These are phyloP conservation scores for Helotiales sp. DNA, from an alignment of 2,329 filamentous ascomycete genomes.

Conservation along the genomic window DNA sequence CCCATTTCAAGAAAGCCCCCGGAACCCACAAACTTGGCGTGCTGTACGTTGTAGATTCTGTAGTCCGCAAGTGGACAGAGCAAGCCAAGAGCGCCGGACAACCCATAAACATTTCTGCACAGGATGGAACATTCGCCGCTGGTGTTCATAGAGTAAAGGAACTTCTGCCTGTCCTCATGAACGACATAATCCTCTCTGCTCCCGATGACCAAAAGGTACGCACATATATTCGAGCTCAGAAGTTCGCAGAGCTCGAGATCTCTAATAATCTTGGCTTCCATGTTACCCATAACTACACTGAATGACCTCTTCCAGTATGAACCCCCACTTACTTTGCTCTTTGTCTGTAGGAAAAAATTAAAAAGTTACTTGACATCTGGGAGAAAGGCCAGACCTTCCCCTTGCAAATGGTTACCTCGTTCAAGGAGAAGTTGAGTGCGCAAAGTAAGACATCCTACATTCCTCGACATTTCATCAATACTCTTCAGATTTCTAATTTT, in stretches of 20 bases:
- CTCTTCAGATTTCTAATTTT: slow-evolving; percentile 45
- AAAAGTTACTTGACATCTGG: slow-evolving; percentile 96
- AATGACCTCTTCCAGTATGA: slow-evolving; percentile 28
- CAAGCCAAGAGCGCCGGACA: slow-evolving; percentile 88
- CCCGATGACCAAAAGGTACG: slow-evolving; percentile 97
- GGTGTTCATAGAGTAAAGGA: slow-evolving; percentile 97
- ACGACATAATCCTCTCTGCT: slow-evolving; percentile 87
- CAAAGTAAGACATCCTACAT: slow-evolving; percentile 64
- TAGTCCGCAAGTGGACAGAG: slow-evolving; percentile 98
- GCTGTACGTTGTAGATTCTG: slow-evolving; percentile 99
- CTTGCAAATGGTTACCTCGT: slow-evolving; percentile 73
- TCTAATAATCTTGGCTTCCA: slow-evolving; percentile 31
- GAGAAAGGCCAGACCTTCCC: slow-evolving; percentile 95
- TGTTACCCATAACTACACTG: slow-evolving; percentile 28
- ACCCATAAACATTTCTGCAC: slow-evolving; percentile 76
- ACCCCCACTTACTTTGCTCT: slow-evolving; percentile 54
- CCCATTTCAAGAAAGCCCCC: slow-evolving; percentile 94
- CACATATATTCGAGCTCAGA: slow-evolving; percentile 43
- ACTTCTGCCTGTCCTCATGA: slow-evolving; percentile 90
- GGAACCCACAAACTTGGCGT: slow-evolving; percentile 97
- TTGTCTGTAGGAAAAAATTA: slow-evolving; percentile 85
- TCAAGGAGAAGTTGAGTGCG: slow-evolving; percentile 78
- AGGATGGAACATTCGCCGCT: slow-evolving; percentile 91
- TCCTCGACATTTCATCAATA: slow-evolving; percentile 31
- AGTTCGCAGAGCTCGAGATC: slow-evolving; percentile 34